Percentiles rank a stretch among this genome's conserved stretches.
phyloP scores from a whole-genome alignment of 2,329 filamentous ascomycete species.

The Coniella vitis region DNA sequence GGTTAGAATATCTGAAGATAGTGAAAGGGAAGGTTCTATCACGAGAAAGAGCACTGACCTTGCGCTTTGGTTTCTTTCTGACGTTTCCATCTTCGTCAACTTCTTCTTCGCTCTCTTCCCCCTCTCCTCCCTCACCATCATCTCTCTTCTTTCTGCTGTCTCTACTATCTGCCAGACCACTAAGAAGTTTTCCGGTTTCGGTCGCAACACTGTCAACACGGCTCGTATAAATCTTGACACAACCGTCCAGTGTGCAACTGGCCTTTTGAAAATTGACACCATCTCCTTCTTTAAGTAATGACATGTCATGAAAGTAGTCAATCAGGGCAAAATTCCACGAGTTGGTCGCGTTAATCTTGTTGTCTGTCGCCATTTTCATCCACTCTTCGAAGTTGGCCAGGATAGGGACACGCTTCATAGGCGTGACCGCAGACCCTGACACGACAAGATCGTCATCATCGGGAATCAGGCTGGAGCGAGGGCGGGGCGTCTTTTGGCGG shows the following conservation, averaged over 20 bases:
- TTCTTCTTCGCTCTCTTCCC: constrained; percentile 60
- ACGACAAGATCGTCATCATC: constrained; percentile 58
- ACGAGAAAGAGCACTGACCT: constrained; percentile 29
- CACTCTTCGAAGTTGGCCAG: constrained; percentile 98
- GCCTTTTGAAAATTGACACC: constrained; percentile 98
- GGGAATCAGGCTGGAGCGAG: constrained; percentile 26
- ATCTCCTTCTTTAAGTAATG: constrained; percentile 88
- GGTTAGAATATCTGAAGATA: constrained; percentile 18
- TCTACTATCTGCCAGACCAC: constrained; percentile 83
- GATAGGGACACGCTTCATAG: constrained; percentile 92
- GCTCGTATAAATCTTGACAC: constrained; percentile 98
- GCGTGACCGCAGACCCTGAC: constrained; percentile 72
- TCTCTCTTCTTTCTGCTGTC: constrained; percentile 66
- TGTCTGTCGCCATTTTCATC: constrained; percentile 99
- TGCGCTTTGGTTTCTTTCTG: constrained; percentile 32
- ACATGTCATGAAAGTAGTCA: constrained; percentile 99
- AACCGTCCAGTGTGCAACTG: constrained; percentile 93
- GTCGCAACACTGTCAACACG: constrained; percentile 96
- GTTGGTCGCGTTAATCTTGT: constrained; percentile 96
- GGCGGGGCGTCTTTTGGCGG: constrained; percentile 40
- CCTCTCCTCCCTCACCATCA: constrained; percentile 58
- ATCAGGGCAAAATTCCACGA: constrained; percentile 99
- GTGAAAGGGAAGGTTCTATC: background rate
- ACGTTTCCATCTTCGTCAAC: constrained; percentile 55
- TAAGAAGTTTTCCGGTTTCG: constrained; percentile 90